Conservation (phyloP, 352 stramenopile species). For the Phytopythium montanum region DNA sequence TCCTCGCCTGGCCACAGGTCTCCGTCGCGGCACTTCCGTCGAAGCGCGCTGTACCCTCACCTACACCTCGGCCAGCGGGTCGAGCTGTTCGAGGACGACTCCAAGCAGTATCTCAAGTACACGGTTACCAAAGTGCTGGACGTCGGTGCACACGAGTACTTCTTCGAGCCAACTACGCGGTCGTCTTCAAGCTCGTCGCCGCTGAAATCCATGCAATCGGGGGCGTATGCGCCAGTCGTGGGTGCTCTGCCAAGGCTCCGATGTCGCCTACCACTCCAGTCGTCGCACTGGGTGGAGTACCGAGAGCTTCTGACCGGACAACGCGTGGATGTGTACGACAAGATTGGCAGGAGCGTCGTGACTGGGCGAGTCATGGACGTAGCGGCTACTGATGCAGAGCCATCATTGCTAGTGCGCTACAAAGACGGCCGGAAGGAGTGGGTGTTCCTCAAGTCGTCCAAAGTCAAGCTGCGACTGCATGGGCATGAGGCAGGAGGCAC, state of each 20-base stretch:
- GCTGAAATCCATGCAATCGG: neutral
- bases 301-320: conserved; percentile 15
- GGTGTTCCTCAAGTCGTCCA: conserved; percentile 18
- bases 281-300: conserved; percentile 22
- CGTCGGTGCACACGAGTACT: conserved; percentile 18
- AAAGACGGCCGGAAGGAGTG: conserved; percentile 25
- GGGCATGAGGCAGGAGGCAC: neutral
- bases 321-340: conserved; percentile 26
- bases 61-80: conserved; percentile 20
- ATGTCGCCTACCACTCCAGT: conserved; percentile 21
- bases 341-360: conserved; percentile 13
- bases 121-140: conserved; percentile 14
- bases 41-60: conserved; percentile 8
- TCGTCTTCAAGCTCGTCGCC: neutral
- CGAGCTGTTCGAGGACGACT: conserved; percentile 22
- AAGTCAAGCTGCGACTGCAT: conserved; percentile 26
- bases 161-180: conserved; percentile 14
- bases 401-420: conserved; percentile 20
- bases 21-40: conserved; percentile 8
- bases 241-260: conserved; percentile 14
- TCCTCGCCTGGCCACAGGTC: neutral
- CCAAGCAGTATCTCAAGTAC: conserved; percentile 28
- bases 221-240: neutral
- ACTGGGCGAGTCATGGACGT: conserved; percentile 20
- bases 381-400: conserved; percentile 6